These are phyloP conservation scores for Kodamaea anthophila DNA, from an alignment of 1,139 yeast genomes.

Conservation along the genomic window DNA sequence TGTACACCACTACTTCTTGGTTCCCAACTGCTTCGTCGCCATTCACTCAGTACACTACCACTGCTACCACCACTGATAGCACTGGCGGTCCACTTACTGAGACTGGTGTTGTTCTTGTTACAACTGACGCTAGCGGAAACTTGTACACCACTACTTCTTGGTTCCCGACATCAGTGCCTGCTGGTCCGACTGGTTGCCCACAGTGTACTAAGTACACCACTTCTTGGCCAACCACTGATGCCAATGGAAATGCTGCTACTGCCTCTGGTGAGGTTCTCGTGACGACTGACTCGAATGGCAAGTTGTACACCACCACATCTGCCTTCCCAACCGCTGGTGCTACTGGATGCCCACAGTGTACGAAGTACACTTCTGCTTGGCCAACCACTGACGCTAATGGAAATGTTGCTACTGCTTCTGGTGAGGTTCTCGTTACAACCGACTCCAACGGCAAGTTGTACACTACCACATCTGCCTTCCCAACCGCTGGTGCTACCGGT, in stretches of 20 bases:
- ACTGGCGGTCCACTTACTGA: conserved; percentile 1
- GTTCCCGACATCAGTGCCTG: background rate
- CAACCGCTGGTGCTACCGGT: background rate
- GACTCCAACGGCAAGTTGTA: conserved; percentile 1
- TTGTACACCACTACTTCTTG: conserved; percentile 1
- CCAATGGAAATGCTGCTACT: conserved; percentile 1
- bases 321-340: conserved; percentile 1
- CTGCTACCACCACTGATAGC: background rate
- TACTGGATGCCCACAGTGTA: conserved; percentile 2
- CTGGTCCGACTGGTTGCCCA: background rate
- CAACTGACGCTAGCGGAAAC: conserved; percentile 1
- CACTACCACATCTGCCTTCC: conserved; percentile 1
- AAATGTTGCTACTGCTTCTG: conserved; percentile 8
- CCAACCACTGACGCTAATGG: conserved; percentile 1
- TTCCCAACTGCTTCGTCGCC: conserved; percentile 1
- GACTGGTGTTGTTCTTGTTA: conserved; percentile 10
- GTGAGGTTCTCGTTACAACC: conserved; percentile 13
- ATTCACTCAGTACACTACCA: conserved; percentile 1
- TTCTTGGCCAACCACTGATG: conserved; percentile 1
- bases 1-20: conserved; percentile 1
- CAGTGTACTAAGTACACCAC: conserved; percentile 5
- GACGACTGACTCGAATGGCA: conserved; percentile 1
- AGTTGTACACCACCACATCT: conserved; percentile 1
- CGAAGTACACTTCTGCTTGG: conserved; percentile 4
- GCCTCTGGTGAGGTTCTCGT: background rate